Evolutionary conservation across 2,329 filamentous ascomycete species (phyloP).

Genomic region (Rhynchosporium agropyri): DNA sequence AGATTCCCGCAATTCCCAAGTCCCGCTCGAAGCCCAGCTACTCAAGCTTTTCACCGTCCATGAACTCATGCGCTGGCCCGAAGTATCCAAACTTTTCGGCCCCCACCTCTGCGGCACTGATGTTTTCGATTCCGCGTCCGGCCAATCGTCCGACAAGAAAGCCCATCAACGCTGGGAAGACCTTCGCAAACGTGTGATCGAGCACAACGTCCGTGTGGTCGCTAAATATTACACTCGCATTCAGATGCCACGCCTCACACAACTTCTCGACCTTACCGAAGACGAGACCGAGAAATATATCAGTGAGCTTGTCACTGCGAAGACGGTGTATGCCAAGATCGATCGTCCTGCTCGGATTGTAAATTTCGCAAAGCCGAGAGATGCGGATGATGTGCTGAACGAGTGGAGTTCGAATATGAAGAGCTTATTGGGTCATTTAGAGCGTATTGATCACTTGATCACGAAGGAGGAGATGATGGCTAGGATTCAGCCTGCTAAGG

Average conservation of each 20-base stretch:
- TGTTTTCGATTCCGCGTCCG: slow-evolving; percentile 74
- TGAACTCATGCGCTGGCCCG: slow-evolving; percentile 98
- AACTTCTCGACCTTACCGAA: slow-evolving; percentile 87
- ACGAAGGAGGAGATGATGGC: slow-evolving; percentile 99
- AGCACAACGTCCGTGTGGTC: slow-evolving; percentile 97
- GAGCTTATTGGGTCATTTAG: slow-evolving; percentile 79
- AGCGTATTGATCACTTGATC: slow-evolving; percentile 95
- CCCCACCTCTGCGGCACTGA: slow-evolving; percentile 86
- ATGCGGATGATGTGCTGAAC: slow-evolving; percentile 94
- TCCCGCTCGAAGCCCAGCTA: slow-evolving; percentile 80
- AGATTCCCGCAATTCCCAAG: slow-evolving; percentile 78
- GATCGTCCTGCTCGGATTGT: slow-evolving; percentile 91
- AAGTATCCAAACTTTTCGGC: slow-evolving; percentile 86
- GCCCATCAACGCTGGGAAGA: slow-evolving; percentile 88
- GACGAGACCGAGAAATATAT: slow-evolving; percentile 99
- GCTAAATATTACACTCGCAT: slow-evolving; percentile 99
- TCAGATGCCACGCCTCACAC: slow-evolving; percentile 84
- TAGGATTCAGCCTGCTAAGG: slow-evolving; percentile 72
- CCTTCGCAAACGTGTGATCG: slow-evolving; percentile 95
- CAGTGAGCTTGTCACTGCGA: slow-evolving; percentile 92
- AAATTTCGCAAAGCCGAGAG: slow-evolving; percentile 90
- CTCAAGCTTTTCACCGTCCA: slow-evolving; percentile 93
- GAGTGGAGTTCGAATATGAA: slow-evolving; percentile 99
- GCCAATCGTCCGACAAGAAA: slow-evolving; percentile 74
- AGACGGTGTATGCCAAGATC: slow-evolving; percentile 98